Base-by-base conservation (phyloP, 176 grass and related monocot genomes). In the Aegilops tauschii region DNA sequence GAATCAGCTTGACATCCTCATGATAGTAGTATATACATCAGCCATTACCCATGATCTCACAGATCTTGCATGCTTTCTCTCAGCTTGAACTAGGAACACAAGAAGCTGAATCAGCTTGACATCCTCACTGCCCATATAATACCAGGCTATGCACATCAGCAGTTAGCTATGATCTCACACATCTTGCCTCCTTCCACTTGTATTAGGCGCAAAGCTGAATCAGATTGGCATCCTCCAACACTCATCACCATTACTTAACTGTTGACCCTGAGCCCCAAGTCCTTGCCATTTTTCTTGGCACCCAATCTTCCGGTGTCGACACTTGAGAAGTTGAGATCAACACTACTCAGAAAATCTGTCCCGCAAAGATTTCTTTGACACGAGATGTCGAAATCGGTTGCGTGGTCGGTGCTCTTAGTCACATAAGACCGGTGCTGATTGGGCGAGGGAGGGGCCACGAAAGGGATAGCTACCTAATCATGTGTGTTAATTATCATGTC, bases 231-330 rank as follows among this genome's bases (percentile, higher is more conserved):
- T 40, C 50, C 23, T 32, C 77, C 32, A 45, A 5, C 44, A 1
- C 49, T 47, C 44, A 65, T 65, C 54, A 58, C 62, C 62, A 58
- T 31, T 85, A 82, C 42, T 82, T 82, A 28, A 82, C 13, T 65
- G 65, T 85, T 88, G 86, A 88, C 82, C 82, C 39, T 81, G 69
- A 66, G 44, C 31, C 58, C 11, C 40, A 82, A 88, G 82, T 85
- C 86, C 58, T 85, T 29, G 49, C 69, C 73, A 0, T 21, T 28
- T 84, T 58, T 40, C 76, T 61, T 90, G 76, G 61, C 70, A 12
- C 52, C 31, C 82, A 82, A 82, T 88, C 90, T 85, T 82, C 71
- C 13, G 27, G 8, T 85, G 40, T 47, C 35, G 32, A 86, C 86
- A 44, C 31, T n/a, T 13, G 2, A 63, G 77, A 85, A 42, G 23